Evolutionary conservation across 2,329 filamentous ascomycete genomes (phyloP), one percentile per base, ranked within the genome.

Genomic region (Remersonia thermophila): DNA sequence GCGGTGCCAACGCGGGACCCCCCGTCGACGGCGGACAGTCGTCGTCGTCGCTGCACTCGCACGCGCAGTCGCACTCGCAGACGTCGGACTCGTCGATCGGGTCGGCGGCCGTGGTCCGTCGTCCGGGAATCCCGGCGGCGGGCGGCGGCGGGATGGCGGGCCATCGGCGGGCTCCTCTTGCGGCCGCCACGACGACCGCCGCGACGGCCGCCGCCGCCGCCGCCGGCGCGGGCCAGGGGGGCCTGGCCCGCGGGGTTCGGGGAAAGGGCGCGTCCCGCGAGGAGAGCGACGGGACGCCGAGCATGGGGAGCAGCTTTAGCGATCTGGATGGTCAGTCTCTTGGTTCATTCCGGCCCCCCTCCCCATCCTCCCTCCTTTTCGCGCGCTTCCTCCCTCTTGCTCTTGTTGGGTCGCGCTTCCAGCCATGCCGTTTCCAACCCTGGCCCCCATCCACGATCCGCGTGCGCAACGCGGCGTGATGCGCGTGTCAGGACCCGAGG

Each of bases 291-390:
- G 79, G 79, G 11, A 80, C 77, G 11, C 80, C 79, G 1, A 85
- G 80, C 48, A 85, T 86, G 76, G 81, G 83, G 1, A 89, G 83
- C 55, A 87, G 82, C 49, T 91, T 85, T 50, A 89, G 82, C 57
- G 84, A 91, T 60, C 67, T 93, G 30, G 83, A 89, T 54, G 82
- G 81, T 73, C 62, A 41, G 55, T 47, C 7, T 16, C 39, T 9
- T 35, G 20, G 20, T 23, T 23, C 20, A 6, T 23, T n/a, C n/a
- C n/a, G 20, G 20, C 20, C 20, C 5, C 9, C 9, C 9, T 23
- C 20, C 20, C 20, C 20, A 23, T 23, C 5, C 30, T 33, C 30
- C 13, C 6, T 20, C 18, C 6, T 33, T 36, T 34, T 8, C 23
- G n/a, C n/a, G n/a, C n/a, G n/a, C n/a, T n/a, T n/a, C n/a, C n/a